Evolutionary conservation across 306 rosid species (phyloP).

Genomic region (Canavalia gladiata): DNA sequence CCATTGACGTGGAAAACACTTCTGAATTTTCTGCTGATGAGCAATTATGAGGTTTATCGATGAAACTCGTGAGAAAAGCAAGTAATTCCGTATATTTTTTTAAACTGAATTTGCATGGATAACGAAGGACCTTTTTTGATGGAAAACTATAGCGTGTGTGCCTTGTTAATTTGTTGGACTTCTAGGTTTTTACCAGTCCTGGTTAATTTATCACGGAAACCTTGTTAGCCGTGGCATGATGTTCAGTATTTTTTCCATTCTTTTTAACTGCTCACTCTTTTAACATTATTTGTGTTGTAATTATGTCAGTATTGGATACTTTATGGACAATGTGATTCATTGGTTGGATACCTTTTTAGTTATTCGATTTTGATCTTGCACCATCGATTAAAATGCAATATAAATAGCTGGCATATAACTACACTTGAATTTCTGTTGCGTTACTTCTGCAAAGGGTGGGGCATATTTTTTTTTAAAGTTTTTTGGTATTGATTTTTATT

Average conservation of each 20-base stretch:
- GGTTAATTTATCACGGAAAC: background rate
- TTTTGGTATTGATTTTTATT: constrained; percentile 5
- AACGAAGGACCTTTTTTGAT: background rate
- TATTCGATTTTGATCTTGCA: background rate
- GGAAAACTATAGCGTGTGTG: background rate
- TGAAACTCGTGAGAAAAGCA: background rate
- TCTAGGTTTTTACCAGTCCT: background rate
- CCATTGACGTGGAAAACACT: background rate
- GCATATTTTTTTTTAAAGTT: background rate
- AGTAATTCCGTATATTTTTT: background rate
- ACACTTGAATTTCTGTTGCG: constrained; percentile 18
- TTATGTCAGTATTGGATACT: constrained; percentile 21
- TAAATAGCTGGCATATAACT: background rate
- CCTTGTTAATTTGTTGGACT: constrained; percentile 14
- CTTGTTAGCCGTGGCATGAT: constrained; percentile 9
- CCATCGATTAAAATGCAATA: background rate
- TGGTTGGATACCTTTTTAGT: background rate
- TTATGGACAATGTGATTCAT: constrained; percentile 3
- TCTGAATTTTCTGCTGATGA: background rate
- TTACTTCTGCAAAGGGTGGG: constrained; percentile 19
- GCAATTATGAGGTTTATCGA: background rate
- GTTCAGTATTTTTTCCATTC: background rate
- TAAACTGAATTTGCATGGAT: background rate
- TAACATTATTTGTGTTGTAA: background rate
- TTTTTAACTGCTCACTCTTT: background rate